Percentiles rank a stretch among this genome's conserved stretches.
Evolutionary conservation across 2,329 filamentous ascomycete genomes (phyloP).

Genomic region (Penicillium oxalicum): DNA sequence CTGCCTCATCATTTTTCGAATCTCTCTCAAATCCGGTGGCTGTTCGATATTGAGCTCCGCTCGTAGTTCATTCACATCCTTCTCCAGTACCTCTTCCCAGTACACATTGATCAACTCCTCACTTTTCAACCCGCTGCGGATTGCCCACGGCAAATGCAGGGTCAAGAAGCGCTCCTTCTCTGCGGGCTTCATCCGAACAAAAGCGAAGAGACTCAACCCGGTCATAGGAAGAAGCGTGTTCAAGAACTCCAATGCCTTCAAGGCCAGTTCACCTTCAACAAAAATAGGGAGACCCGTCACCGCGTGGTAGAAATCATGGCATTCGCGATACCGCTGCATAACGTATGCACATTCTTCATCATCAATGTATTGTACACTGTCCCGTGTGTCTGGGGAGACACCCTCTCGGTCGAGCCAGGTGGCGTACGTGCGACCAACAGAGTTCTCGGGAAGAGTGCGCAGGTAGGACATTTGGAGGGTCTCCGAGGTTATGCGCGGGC

Average conservation of each 20-base stretch:
- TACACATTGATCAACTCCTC: constrained; percentile 91
- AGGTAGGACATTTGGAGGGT: constrained; percentile 64
- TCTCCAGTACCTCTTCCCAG: constrained; percentile 91
- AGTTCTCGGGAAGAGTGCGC: constrained; percentile 63
- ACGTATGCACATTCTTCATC: constrained; percentile 95
- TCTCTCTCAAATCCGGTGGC: constrained; percentile 77
- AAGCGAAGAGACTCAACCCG: constrained; percentile 72
- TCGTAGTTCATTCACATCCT: constrained; percentile 71
- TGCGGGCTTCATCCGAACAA: constrained; percentile 56
- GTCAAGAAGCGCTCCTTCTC: constrained; percentile 61
- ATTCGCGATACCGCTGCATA: constrained; percentile 96
- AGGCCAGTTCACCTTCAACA: constrained; percentile 92
- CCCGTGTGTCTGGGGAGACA: constrained; percentile 84
- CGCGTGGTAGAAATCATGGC: constrained; percentile 96
- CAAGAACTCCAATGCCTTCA: constrained; percentile 95
- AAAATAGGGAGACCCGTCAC: constrained; percentile 85
- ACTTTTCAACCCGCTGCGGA: constrained; percentile 69
- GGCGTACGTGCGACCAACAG: constrained; percentile 75
- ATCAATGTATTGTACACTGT: constrained; percentile 81
- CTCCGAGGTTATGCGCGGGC: constrained; percentile 76
- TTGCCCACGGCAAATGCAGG: constrained; percentile 75
- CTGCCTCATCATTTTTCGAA: constrained; percentile 64
- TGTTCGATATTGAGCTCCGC: constrained; percentile 73
- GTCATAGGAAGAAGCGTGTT: constrained; percentile 96
- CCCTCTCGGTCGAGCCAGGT: constrained; percentile 91